Percentiles rank a stretch among this genome's conserved stretches.
These are phyloP conservation scores for Trichocladium antarcticum DNA, from an alignment of 495 filamentous ascomycete genomes.

Conservation along the genomic window DNA sequence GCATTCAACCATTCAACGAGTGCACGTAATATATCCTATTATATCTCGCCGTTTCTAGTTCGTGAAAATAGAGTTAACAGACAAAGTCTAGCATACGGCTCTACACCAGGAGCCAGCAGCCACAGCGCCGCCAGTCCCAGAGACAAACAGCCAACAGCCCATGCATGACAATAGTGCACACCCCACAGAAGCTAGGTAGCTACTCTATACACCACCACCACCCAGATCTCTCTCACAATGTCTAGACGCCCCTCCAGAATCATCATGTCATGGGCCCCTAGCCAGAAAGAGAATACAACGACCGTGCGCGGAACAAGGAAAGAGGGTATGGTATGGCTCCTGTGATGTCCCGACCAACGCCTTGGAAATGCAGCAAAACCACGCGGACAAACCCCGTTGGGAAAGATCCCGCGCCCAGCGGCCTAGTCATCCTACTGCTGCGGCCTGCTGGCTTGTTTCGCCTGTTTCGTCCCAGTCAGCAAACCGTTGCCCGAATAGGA, in stretches of 20 bases:
- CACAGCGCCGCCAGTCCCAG: too few species aligned
- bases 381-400: neutral
- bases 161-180: neutral
- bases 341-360: neutral
- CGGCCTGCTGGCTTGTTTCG: constrained; percentile 6
- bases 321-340: neutral
- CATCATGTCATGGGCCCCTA: too few species aligned
- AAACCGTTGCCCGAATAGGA: neutral
- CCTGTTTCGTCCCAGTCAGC: neutral
- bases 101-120: too few species aligned
- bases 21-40: too few species aligned
- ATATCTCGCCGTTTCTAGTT: too few species aligned
- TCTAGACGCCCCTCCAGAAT: too few species aligned
- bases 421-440: constrained; percentile 1
- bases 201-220: neutral
- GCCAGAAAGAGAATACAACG: neutral
- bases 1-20: too few species aligned
- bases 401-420: neutral
- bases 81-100: too few species aligned
- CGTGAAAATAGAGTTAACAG: too few species aligned
- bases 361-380: constrained; percentile 6
- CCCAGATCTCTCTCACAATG: neutral
- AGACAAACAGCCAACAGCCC: neutral
- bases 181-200: neutral
- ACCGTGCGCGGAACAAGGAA: neutral